Conservation (phyloP, 139 green algal species). For the Volvox africanus region DNA sequence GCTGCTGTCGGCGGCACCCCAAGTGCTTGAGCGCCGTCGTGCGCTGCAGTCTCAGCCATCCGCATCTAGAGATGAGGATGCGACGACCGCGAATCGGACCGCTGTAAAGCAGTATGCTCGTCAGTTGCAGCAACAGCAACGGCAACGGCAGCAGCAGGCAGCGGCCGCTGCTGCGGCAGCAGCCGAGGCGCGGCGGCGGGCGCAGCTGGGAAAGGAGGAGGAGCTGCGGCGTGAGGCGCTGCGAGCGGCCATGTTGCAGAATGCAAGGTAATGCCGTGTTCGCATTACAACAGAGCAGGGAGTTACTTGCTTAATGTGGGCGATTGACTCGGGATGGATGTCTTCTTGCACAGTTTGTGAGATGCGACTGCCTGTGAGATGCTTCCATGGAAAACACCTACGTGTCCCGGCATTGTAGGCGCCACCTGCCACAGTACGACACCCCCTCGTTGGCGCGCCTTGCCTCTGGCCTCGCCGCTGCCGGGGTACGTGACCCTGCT, state of each 20-base stretch:
- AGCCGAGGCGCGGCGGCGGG: slow-evolving; percentile 7
- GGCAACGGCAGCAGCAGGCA: background rate
- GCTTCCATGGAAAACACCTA: too few species aligned
- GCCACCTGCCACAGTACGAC: slow-evolving; percentile 40
- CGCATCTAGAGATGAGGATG: background rate
- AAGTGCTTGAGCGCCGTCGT: background rate
- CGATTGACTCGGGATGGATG: too few species aligned
- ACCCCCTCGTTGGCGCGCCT: slow-evolving; percentile 7
- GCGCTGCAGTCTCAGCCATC: background rate
- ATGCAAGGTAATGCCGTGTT: too few species aligned
- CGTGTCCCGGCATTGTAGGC: background rate
- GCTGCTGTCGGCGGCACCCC: background rate
- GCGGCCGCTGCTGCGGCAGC: slow-evolving; percentile 2
- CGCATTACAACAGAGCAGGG: too few species aligned
- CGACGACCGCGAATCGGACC: background rate
- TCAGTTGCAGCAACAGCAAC: slow-evolving; percentile 16
- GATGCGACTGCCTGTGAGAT: too few species aligned
- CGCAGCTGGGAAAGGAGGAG: slow-evolving; percentile 3
- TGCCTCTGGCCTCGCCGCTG: slow-evolving; percentile 6
- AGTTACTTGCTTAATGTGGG: too few species aligned
- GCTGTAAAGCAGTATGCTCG: background rate
- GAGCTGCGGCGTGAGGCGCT: slow-evolving; percentile 9
- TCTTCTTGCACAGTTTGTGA: too few species aligned
- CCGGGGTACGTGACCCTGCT: slow-evolving; percentile 13
- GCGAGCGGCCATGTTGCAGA: slow-evolving; percentile 14